A percentile compares a stretch with the other conserved stretches of the same genome.
Conservation (phyloP, 768 basidiomycete species). For the Pholiota microspora region DNA sequence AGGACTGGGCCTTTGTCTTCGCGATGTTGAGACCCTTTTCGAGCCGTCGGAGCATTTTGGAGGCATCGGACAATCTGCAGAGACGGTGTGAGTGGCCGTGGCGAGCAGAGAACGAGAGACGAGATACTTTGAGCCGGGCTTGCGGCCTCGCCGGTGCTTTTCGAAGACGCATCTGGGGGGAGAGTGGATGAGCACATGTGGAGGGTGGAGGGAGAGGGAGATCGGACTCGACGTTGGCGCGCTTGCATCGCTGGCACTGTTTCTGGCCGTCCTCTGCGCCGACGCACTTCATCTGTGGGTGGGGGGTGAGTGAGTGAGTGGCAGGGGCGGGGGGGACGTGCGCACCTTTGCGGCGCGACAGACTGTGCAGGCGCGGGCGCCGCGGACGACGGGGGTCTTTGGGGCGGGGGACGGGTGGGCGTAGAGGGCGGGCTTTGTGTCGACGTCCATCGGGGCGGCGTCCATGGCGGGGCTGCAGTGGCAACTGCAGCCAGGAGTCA, state of each 20-base stretch:
- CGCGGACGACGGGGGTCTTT: slow-evolving; percentile 50
- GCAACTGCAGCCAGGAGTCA: neutral
- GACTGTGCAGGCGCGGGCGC: slow-evolving; percentile 75
- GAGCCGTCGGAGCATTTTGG: slow-evolving; percentile 83
- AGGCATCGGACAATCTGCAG: slow-evolving; percentile 77
- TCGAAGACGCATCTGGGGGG: slow-evolving; percentile 73
- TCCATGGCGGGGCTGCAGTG: slow-evolving; percentile 29
- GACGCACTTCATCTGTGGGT: slow-evolving; percentile 83
- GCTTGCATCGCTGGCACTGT: slow-evolving; percentile 81
- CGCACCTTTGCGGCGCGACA: slow-evolving; percentile 84
- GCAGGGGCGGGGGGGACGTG: slow-evolving; percentile 23
- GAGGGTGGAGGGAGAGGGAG: slow-evolving; percentile 11
- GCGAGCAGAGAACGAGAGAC: neutral
- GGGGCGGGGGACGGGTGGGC: slow-evolving; percentile 4
- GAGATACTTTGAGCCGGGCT: slow-evolving; percentile 83
- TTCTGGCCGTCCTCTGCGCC: slow-evolving; percentile 83
- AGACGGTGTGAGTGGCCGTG: neutral
- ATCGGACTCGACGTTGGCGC: slow-evolving; percentile 72
- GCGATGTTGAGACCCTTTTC: slow-evolving; percentile 81
- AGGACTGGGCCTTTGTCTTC: slow-evolving; percentile 64
- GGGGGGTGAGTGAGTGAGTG: slow-evolving; percentile 18
- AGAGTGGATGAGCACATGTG: slow-evolving; percentile 6
- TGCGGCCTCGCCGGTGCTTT: slow-evolving; percentile 85
- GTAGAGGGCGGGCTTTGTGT: slow-evolving; percentile 27
- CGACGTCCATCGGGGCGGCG: slow-evolving; percentile 33